phyloP scores from a whole-genome alignment of 2,329 filamentous ascomycete species.

The Penicillium brasilianum region DNA sequence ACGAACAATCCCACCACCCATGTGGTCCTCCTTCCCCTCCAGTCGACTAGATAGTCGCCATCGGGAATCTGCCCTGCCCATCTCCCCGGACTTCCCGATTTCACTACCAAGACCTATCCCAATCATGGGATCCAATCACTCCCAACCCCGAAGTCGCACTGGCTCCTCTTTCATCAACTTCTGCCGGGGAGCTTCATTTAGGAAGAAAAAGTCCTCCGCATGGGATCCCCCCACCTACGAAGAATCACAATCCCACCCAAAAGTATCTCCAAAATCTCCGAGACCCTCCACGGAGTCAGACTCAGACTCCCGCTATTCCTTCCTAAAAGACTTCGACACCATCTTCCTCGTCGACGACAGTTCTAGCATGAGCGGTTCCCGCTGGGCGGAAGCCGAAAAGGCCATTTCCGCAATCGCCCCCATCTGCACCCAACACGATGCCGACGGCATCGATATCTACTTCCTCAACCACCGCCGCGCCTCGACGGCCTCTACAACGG shows the following conservation, averaged over 20 bases:
- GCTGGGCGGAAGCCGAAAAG: slow-evolving; percentile 74
- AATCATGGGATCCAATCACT: slow-evolving; percentile 11
- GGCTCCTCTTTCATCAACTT: slow-evolving; percentile 6
- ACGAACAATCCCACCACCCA: slow-evolving; percentile 13
- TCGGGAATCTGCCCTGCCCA: background rate
- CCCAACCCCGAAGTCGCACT: slow-evolving; percentile 7
- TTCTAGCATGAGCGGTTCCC: slow-evolving; percentile 78
- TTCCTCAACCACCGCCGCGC: slow-evolving; percentile 74
- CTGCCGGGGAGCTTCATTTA: slow-evolving; percentile 1
- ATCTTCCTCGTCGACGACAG: slow-evolving; percentile 91
- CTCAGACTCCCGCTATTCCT: slow-evolving; percentile 72
- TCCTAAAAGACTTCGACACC: slow-evolving; percentile 81
- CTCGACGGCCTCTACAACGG: slow-evolving; percentile 48
- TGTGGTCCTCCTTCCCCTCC: slow-evolving; percentile 25
- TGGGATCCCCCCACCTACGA: slow-evolving; percentile 27
- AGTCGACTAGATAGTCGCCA: slow-evolving; percentile 1
- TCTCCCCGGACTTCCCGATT: background rate
- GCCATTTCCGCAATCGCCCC: slow-evolving; percentile 77
- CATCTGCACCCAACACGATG: slow-evolving; percentile 78
- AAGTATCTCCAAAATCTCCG: background rate
- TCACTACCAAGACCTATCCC: background rate
- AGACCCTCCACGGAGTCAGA: slow-evolving; percentile 12
- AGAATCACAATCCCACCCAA: slow-evolving; percentile 1
- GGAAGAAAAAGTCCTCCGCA: slow-evolving; percentile 6
- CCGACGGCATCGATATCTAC: slow-evolving; percentile 86